Base-by-base conservation (phyloP, 225 moss, liverwort and hornwort genomes). In the Climacium dendroides region DNA sequence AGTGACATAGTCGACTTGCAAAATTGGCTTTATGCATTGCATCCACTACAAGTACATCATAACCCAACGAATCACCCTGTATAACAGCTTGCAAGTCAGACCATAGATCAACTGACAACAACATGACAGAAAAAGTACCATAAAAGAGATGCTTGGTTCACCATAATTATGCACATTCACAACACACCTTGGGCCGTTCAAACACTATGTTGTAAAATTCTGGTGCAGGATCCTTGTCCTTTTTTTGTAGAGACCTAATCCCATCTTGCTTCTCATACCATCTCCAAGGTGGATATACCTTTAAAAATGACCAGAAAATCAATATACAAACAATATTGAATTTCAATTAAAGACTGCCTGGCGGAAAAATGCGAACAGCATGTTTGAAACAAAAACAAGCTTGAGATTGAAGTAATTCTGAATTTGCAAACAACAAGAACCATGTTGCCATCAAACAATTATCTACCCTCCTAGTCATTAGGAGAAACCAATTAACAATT, bases 211-310 rank as follows among this genome's bases (percentile, higher is more conserved):
- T 99, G 89, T 99, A 99, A 86, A 99, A 99, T 89, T 99, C 99
- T 72, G 97, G 99, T 50, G 97, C 96, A 77, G 96, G 96, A 90
- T 99, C 99, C 87, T 96, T 99, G 79, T 99, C 99, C 88, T 96
- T 97, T 93, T 99, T 99, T 78, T 99, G 99, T 55, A 99, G 88
- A 53, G 94, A 94, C 81, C 99, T 95, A 61, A 99, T 96, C 63
- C 99, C 99, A 89, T 99, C 99, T 93, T 99, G 99, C 92, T 99
- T 99, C 93, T 99, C 99, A 75, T 95, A 99, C 99, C 99, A 99
- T 93, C 97, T 95, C 99, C 99, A 99, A 88, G 99, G 99, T 88
- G 99, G 97, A 83, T 99, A 99, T 67, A 98, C 98, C 97, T 97
- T 88, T 59, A 88, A 67, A 86, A 79, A 76, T 78, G 14, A 74